phyloP scores from a whole-genome alignment of 1,284 basidiomycete genomes.

The Coriolopsis trogii region DNA sequence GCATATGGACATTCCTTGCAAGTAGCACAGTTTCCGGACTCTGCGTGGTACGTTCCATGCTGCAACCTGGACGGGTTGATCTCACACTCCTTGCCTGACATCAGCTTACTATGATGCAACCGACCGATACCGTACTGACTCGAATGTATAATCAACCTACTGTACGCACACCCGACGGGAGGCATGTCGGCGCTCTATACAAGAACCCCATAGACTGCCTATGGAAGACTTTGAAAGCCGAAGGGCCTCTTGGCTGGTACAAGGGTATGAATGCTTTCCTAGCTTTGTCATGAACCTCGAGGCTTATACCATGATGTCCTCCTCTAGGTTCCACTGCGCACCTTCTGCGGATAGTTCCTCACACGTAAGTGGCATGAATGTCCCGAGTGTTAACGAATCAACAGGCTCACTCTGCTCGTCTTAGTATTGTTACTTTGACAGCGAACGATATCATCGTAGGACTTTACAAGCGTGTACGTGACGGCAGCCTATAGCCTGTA shows the following conservation, averaged over 20 bases:
- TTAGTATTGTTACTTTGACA: constrained; percentile 82
- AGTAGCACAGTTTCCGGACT: constrained; percentile 90
- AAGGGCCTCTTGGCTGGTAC: constrained; percentile 92
- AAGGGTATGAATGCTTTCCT: constrained; percentile 58
- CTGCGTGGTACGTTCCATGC: constrained; percentile 74
- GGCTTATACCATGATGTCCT: neutral
- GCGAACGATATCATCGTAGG: constrained; percentile 84
- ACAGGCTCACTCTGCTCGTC: neutral
- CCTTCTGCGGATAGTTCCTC: constrained; percentile 89
- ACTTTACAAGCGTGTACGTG: constrained; percentile 58
- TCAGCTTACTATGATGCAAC: constrained; percentile 84
- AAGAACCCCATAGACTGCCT: constrained; percentile 94
- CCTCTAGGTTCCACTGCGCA: constrained; percentile 84
- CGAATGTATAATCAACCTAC: constrained; percentile 97
- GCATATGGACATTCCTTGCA: constrained; percentile 85
- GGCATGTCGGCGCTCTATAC: constrained; percentile 79
- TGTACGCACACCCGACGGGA: constrained; percentile 71
- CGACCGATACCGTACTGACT: constrained; percentile 87
- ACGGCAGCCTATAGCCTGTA: constrained; percentile 12
- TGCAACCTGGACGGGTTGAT: neutral
- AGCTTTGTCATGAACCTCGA: neutral
- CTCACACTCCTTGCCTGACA: neutral
- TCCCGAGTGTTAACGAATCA: neutral
- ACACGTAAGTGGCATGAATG: constrained; percentile 61
- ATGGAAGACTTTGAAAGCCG: constrained; percentile 92